Conservation (phyloP, 2,329 filamentous ascomycete species). For the Zymoseptoria tritici region DNA sequence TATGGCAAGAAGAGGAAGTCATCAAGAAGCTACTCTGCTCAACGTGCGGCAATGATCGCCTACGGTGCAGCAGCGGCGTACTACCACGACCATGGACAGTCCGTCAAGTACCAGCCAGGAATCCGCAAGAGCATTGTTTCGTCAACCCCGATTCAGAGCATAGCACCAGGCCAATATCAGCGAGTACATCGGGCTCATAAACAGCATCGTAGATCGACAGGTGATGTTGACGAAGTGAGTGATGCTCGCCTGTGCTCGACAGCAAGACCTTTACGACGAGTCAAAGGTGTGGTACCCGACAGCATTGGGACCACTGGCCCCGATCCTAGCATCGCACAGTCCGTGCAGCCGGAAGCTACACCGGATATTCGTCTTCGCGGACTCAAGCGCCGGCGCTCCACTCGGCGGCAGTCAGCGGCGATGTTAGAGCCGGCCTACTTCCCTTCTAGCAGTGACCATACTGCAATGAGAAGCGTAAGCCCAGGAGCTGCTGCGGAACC, state of each 20-base stretch:
- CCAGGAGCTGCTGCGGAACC: background rate
- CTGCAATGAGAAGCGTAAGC: background rate
- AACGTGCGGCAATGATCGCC: background rate
- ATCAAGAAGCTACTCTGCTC: conserved; percentile 1
- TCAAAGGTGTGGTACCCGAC: background rate
- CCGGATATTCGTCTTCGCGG: background rate
- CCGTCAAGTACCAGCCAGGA: conserved; percentile 51
- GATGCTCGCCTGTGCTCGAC: background rate
- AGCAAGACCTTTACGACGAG: conserved; percentile 5
- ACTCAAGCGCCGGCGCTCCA: background rate
- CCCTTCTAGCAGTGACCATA: background rate
- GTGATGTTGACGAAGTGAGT: background rate
- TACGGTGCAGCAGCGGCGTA: conserved; percentile 53
- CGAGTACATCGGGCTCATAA: conserved; percentile 12
- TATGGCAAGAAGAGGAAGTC: conserved; percentile 11
- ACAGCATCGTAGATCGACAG: background rate
- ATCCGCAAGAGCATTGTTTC: conserved; percentile 36
- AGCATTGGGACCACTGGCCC: background rate
- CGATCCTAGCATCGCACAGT: background rate
- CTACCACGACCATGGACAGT: conserved; percentile 55
- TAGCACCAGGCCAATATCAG: conserved; percentile 5
- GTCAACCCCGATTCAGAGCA: background rate
- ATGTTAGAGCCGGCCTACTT: background rate
- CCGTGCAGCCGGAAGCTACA: background rate
- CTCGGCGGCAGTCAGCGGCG: background rate